A percentile compares a stretch with the other conserved stretches of the same genome.
Evolutionary conservation across 371 early-diverging fungal species (phyloP).

Genomic region (Mortierella sp.): DNA sequence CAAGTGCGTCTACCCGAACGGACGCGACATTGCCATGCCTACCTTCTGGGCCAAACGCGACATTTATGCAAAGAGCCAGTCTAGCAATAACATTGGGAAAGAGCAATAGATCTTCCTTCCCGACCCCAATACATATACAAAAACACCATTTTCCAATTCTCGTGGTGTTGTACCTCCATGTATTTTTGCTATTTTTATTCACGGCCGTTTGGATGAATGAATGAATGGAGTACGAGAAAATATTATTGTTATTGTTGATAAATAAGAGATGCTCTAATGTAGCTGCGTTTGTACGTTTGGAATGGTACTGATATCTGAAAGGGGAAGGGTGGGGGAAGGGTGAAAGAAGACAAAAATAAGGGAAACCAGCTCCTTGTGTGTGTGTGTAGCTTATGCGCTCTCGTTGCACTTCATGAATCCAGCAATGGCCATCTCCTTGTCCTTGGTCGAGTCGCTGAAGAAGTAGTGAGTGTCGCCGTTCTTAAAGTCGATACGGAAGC

Average conservation of each 20-base stretch:
- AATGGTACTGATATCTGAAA: conserved; percentile 6
- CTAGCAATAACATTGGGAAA: conserved; percentile 22
- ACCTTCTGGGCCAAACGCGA: conserved; percentile 59
- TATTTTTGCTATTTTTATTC: not conserved
- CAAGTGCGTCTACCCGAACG: conserved; percentile 73
- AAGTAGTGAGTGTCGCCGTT: conserved; percentile 59
- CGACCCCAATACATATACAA: not conserved
- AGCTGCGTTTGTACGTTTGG: conserved; percentile 8
- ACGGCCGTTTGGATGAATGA: not conserved
- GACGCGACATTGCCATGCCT: conserved; percentile 57
- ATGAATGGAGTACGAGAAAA: not conserved
- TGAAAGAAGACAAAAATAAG: not conserved
- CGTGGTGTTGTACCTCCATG: not conserved
- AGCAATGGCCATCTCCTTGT: conserved; percentile 59
- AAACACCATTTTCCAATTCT: not conserved
- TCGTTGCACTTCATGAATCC: conserved; percentile 60
- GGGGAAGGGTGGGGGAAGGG: not conserved
- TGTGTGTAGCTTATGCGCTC: conserved; percentile 30
- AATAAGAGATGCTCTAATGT: conserved; percentile 8
- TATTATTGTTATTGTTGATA: not conserved
- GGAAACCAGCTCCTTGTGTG: not conserved
- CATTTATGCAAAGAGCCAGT: conserved; percentile 55
- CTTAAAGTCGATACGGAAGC: conserved; percentile 56
- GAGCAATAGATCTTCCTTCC: conserved; percentile 7
- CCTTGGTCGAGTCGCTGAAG: conserved; percentile 59